Evolutionary conservation across 176 grass and related monocot species (phyloP).

Genomic region (Bonia amplexicaulis): DNA sequence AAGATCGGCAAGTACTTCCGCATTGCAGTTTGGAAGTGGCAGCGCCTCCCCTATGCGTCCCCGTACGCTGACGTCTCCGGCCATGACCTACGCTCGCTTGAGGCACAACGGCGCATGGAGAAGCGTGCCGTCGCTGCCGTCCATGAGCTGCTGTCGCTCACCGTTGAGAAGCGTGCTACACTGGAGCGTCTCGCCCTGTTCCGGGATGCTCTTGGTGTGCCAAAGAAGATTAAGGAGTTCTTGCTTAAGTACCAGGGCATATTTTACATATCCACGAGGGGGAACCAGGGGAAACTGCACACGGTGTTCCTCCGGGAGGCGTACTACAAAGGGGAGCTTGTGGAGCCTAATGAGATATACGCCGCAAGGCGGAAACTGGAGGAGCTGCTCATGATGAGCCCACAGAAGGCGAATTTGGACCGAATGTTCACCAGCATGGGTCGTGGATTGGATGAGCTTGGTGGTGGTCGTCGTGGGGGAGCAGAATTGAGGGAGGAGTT

Average conservation of each 20-base stretch:
- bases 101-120: conserved; percentile 73
- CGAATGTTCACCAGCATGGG: conserved; percentile 86
- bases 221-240: conserved; percentile 92
- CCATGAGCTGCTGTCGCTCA: conserved; percentile 70
- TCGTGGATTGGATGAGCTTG: conserved; percentile 37
- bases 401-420: conserved; percentile 74
- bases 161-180: conserved; percentile 67
- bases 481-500: conserved; percentile 41
- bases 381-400: conserved; percentile 64
- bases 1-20: conserved; percentile 95
- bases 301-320: conserved; percentile 80
- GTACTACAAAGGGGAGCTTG: conserved; percentile 66
- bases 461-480: conserved; percentile 1
- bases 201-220: conserved; percentile 61
- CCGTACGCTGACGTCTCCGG: conserved; percentile 76
- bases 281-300: conserved; percentile 81
- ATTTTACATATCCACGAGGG: conserved; percentile 85
- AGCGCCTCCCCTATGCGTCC: conserved; percentile 80
- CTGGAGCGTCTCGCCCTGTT: conserved; percentile 79
- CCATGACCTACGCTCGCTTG: conserved; percentile 80
- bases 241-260: conserved; percentile 82
- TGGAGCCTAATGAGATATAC: conserved; percentile 58
- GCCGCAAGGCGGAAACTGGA: conserved; percentile 47
- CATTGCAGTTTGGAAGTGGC: conserved; percentile 88
- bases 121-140: conserved; percentile 70